Percentiles rank a stretch among this genome's conserved stretches.
phyloP scores from a whole-genome alignment of 306 rosid genomes.

The Mimosa bimucronata region DNA sequence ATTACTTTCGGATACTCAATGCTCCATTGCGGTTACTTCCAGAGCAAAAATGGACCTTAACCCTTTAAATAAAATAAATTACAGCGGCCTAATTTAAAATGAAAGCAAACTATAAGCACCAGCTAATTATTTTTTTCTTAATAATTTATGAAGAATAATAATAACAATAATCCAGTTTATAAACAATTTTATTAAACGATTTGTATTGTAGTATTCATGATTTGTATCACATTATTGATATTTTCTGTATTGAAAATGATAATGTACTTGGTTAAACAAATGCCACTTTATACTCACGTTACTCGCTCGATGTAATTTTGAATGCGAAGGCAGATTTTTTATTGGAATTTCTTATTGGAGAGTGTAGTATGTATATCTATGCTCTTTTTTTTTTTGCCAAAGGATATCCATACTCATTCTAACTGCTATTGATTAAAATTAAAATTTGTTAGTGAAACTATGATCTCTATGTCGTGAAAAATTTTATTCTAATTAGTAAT shows the following conservation, averaged over 20 bases:
- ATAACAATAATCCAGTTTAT: too few species aligned
- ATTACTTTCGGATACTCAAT: too few species aligned
- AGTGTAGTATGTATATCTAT: neutral
- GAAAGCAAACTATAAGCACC: neutral
- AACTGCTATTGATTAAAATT: too few species aligned
- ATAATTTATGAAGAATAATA: too few species aligned
- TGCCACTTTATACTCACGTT: too few species aligned
- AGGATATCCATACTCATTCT: too few species aligned
- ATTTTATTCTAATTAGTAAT: too few species aligned
- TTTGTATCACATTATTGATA: neutral
- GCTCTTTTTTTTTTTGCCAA: too few species aligned
- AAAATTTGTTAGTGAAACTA: neutral
- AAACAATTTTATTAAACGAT: neutral
- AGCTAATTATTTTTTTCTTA: neutral
- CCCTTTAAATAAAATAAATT: too few species aligned
- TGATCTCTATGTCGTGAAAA: neutral
- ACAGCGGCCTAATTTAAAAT: too few species aligned
- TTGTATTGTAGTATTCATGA: neutral
- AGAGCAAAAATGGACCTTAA: too few species aligned
- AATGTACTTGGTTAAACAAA: neutral
- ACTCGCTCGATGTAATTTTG: neutral
- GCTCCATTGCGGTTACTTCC: too few species aligned
- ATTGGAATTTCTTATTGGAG: neutral
- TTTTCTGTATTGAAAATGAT: neutral
- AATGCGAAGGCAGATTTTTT: neutral